Conservation (phyloP, 2,329 filamentous ascomycete genomes). For the Delphinella strobiligena region DNA sequence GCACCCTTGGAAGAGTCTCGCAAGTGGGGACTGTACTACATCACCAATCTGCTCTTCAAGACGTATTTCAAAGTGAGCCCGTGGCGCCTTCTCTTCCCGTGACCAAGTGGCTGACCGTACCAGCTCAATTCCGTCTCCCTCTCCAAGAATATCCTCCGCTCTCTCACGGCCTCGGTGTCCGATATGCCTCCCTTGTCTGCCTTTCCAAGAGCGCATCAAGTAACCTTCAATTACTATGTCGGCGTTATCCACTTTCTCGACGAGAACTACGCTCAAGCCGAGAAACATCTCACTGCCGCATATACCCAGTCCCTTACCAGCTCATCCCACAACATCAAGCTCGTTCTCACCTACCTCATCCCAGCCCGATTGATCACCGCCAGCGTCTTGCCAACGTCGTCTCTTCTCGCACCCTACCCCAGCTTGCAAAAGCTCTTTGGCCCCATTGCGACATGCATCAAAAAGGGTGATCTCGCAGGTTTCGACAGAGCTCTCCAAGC, state of each 20-base stretch:
- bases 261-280: constrained; percentile 79
- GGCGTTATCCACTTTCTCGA: constrained; percentile 90
- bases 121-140: constrained; percentile 75
- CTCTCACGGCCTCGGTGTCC: constrained; percentile 56
- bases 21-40: constrained; percentile 96
- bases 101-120: background rate
- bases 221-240: constrained; percentile 93
- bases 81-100: background rate
- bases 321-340: constrained; percentile 62
- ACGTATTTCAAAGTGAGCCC: constrained; percentile 71
- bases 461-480: constrained; percentile 64
- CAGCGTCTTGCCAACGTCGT: constrained; percentile 65
- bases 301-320: constrained; percentile 38
- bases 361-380: constrained; percentile 83
- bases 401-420: constrained; percentile 63
- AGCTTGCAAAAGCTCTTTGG: constrained; percentile 65
- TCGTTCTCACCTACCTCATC: constrained; percentile 89
- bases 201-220: constrained; percentile 82
- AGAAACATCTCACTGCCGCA: constrained; percentile 67
- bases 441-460: constrained; percentile 68
- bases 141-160: constrained; percentile 79
- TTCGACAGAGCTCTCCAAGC: constrained; percentile 74
- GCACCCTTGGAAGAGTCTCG: constrained; percentile 68
- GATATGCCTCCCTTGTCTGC: constrained; percentile 70
- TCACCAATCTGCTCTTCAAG: constrained; percentile 92